Evolutionary conservation across 768 basidiomycete species (phyloP).

Genomic region (Tremella yokohamensis): DNA sequence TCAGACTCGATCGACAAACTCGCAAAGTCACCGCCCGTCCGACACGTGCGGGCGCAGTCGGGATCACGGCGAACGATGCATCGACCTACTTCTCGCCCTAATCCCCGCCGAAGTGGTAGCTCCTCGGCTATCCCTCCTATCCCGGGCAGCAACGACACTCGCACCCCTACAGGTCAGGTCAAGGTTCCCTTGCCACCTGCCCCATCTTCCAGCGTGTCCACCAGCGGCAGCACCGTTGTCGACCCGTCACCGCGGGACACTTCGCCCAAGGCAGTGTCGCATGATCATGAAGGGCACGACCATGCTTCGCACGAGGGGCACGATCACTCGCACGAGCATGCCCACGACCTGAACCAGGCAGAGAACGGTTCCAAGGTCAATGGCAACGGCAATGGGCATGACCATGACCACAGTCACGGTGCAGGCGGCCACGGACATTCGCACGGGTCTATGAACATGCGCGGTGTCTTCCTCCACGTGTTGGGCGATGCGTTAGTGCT

Average conservation of each 20-base stretch:
- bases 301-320: conserved; percentile 18
- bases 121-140: conserved; percentile 16
- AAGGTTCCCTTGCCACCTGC: conserved; percentile 1
- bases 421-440: conserved; percentile 45
- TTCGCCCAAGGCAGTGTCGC: conserved; percentile 23
- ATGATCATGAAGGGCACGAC: conserved; percentile 25
- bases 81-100: conserved; percentile 17
- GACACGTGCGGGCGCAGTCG: conserved; percentile 12
- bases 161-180: conserved; percentile 1
- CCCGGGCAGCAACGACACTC: conserved; percentile 30
- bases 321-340: conserved; percentile 55
- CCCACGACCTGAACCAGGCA: conserved; percentile 23
- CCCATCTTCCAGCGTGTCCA: conserved; percentile 15
- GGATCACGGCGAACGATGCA: conserved; percentile 5
- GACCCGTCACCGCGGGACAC: conserved; percentile 15
- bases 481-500: conserved; percentile 73
- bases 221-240: conserved; percentile 21
- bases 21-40: conserved; percentile 28
- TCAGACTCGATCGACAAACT: conserved; percentile 12
- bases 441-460: conserved; percentile 92
- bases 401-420: conserved; percentile 25
- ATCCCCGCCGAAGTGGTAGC: conserved; percentile 5
- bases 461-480: conserved; percentile 88
- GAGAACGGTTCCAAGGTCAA: conserved; percentile 55
- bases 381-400: conserved; percentile 21